Conservation (phyloP, 805 yeast species). For the Spencermartinsiella europaea region DNA sequence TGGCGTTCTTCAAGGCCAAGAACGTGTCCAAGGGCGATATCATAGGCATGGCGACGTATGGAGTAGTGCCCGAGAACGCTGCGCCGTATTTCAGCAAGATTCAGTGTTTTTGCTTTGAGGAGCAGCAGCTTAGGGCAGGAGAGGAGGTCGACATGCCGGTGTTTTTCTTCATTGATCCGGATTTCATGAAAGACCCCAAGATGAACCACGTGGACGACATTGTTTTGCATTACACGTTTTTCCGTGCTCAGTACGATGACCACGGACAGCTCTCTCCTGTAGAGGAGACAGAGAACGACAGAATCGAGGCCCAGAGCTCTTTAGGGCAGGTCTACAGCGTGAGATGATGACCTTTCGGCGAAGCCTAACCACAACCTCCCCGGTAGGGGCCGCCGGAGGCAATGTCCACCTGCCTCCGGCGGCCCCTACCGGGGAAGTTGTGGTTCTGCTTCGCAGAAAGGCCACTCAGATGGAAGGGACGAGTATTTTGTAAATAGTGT, state of each 20-base stretch:
- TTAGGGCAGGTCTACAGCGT: neutral
- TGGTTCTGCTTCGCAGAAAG: too few relatives aligned
- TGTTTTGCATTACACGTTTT: conserved; percentile 87
- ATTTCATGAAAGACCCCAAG: conserved; percentile 84
- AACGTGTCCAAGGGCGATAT: conserved; percentile 82
- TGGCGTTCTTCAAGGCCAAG: conserved; percentile 91
- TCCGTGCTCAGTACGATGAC: conserved; percentile 39
- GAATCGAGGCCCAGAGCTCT: conserved; percentile 1
- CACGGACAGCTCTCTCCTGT: conserved; percentile 24
- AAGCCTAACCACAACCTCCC: too few relatives aligned
- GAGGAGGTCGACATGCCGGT: conserved; percentile 99
- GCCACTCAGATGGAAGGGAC: too few relatives aligned
- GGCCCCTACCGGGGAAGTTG: too few relatives aligned
- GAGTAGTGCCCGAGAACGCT: conserved; percentile 93
- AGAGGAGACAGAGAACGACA: conserved; percentile 9
- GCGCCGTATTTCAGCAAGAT: conserved; percentile 96
- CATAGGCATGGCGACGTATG: conserved; percentile 97
- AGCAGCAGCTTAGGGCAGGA: conserved; percentile 87
- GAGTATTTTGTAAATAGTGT: too few relatives aligned
- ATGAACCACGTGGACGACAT: conserved; percentile 89
- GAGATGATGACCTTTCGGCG: neutral
- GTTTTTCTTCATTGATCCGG: conserved; percentile 95
- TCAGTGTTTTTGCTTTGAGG: conserved; percentile 98
- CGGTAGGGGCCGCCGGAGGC: too few relatives aligned
- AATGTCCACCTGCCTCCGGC: too few relatives aligned